Evolutionary conservation across 345 rosid genomes (phyloP).

Genomic region (Lumnitzera racemosa): DNA sequence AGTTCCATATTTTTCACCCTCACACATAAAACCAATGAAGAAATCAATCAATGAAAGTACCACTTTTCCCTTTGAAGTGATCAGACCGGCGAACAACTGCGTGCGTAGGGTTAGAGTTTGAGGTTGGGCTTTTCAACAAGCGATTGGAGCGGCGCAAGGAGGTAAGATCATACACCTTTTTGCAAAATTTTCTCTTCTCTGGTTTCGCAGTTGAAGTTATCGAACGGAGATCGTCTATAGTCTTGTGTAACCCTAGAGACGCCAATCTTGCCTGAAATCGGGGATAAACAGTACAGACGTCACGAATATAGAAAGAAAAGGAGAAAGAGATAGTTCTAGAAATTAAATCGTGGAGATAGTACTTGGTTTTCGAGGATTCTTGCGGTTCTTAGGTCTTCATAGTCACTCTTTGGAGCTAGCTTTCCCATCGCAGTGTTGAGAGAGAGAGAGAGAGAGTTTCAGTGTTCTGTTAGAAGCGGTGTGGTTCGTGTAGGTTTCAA

Average conservation of each 20-base stretch:
- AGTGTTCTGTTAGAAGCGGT: no score
- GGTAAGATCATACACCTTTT: slow-evolving; percentile 4
- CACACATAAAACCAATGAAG: no score
- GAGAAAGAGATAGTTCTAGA: background rate
- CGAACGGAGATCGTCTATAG: slow-evolving; percentile 21
- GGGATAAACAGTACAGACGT: no score
- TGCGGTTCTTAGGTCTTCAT: slow-evolving; percentile 25
- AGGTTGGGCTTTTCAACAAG: slow-evolving; percentile 4
- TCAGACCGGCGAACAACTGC: slow-evolving; percentile 14
- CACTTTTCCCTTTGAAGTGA: slow-evolving; percentile 5
- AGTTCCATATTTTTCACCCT: no score
- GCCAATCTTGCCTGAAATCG: slow-evolving; percentile 26
- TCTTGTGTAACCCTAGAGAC: slow-evolving; percentile 27
- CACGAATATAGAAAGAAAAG: background rate
- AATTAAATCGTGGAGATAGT: background rate
- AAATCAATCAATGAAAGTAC: no score
- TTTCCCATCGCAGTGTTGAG: slow-evolving; percentile 7
- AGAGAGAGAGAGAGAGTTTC: slow-evolving; percentile 9
- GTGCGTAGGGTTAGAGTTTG: background rate
- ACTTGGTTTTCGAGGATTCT: slow-evolving; percentile 36
- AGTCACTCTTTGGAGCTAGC: slow-evolving; percentile 12
- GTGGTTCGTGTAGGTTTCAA: no score
- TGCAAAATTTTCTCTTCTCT: slow-evolving; percentile 4
- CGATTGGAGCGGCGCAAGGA: slow-evolving; percentile 27
- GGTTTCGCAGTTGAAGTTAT: slow-evolving; percentile 14